Evolutionary conservation across 306 rosid genomes (phyloP), one percentile per base, ranked within the genome.

Genomic region (Cicer arietinum): DNA sequence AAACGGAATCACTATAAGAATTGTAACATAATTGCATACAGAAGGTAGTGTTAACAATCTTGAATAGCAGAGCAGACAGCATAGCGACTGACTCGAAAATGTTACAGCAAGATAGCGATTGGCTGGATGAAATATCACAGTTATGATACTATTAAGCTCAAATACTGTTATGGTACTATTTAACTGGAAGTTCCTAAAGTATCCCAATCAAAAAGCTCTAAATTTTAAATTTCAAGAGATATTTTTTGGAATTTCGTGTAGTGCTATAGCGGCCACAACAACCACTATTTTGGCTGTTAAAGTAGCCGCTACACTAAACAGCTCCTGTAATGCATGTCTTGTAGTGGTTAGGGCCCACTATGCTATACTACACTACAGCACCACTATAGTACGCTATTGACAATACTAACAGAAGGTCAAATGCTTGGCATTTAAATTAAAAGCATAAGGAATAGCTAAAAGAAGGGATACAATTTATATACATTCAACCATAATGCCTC

Each of bases 361-460:
- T 54, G 37, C 35, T 54, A 54, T 10, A 1, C 60, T 16, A 18
- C 37, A 8, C 12, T 18, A 53, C 35, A 17, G 12, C 25, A 17
- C 10, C 30, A 7, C 35, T 53, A 54, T 18, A 43, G 46, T 9
- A 9, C 46, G 10, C 10, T 43, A 54, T 18, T 54, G 61, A 54
- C 35, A 54, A 54, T 12, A 54, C 35, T 17, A 11, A 67, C 46
- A 50, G 66, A 41, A 71, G 30, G 44, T 18, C 14, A 48, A 58
- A 51, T 80, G 47, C 18, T 53, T 41, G 6, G 45, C 68, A 10
- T 18, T 78, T 70, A 14, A 50, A 42, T 57, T 73, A 53, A 57
- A 40, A 67, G 50, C 63, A 73, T 6, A 47, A 20, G 13, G 35
- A 80, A 59, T 56, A 48, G 25, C 64, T 5, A 12, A 67, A 42